phyloP scores from a whole-genome alignment of 2,329 filamentous ascomycete genomes.

The Aspergillus sp. region DNA sequence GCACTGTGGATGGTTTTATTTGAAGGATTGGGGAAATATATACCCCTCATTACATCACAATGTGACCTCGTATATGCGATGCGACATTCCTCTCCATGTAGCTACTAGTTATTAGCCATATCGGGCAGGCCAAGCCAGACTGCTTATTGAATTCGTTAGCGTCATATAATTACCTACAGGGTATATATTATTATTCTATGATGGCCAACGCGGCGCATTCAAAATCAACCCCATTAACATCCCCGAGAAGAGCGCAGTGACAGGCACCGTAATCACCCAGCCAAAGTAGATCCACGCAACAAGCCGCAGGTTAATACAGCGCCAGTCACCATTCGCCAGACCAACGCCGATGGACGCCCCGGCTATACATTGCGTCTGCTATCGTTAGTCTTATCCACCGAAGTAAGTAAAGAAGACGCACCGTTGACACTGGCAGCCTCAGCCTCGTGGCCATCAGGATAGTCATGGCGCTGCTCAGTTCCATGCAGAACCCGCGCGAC shows the following conservation, averaged over 20 bases:
- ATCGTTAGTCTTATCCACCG: too few relatives aligned
- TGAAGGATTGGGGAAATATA: not conserved
- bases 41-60: too few relatives aligned
- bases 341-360: conserved; percentile 38
- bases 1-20: not conserved
- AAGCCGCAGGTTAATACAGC: conserved; percentile 47
- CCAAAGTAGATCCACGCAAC: conserved; percentile 45
- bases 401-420: too few relatives aligned
- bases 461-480: conserved; percentile 43
- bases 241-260: conserved; percentile 42
- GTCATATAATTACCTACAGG: too few relatives aligned
- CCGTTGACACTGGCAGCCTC: conserved; percentile 36
- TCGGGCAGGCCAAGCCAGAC: too few relatives aligned
- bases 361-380: conserved; percentile 39
- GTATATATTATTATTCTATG: not conserved
- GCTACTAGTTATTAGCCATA: too few relatives aligned
- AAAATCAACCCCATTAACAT: conserved; percentile 43
- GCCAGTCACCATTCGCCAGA: conserved; percentile 37
- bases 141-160: too few relatives aligned
- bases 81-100: too few relatives aligned
- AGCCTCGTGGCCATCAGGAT: conserved; percentile 36
- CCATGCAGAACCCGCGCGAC: conserved; percentile 31
- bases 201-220: conserved; percentile 40
- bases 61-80: too few relatives aligned
- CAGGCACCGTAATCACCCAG: conserved; percentile 47